A percentile compares a stretch with the other conserved stretches of the same genome.
These are phyloP conservation scores for Coemansia sp. DNA, from an alignment of 192 early-diverging fungal species.

Conservation along the genomic window DNA sequence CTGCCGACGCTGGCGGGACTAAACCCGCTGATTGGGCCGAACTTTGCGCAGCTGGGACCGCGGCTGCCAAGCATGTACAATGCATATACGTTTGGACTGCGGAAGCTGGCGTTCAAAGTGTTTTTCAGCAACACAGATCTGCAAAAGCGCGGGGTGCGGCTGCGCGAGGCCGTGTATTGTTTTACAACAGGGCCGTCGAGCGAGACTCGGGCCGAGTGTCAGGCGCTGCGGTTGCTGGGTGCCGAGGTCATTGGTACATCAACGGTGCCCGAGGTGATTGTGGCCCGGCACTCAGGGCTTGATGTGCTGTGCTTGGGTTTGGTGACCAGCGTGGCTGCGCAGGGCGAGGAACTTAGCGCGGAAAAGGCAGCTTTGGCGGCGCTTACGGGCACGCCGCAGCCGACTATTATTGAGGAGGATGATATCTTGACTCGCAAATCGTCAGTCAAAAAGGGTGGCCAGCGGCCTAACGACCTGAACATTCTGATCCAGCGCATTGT, in stretches of 20 bases:
- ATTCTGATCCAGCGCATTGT: conserved; percentile 33
- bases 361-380: conserved; percentile 37
- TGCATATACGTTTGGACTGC: conserved; percentile 79
- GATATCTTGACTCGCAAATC: conserved; percentile 38
- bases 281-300: conserved; percentile 83
- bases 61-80: conserved; percentile 85
- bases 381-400: conserved; percentile 21
- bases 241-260: conserved; percentile 88
- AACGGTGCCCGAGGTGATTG: conserved; percentile 84
- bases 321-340: conserved; percentile 71
- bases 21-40: conserved; percentile 84
- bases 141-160: conserved; percentile 32
- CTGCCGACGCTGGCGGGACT: conserved; percentile 71
- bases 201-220: conserved; percentile 83
- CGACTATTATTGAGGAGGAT: conserved; percentile 21
- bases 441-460: conserved; percentile 44
- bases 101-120: conserved; percentile 62
- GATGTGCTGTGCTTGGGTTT: conserved; percentile 75
- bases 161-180: conserved; percentile 80
- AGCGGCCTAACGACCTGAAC: conserved; percentile 42
- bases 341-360: conserved; percentile 32
- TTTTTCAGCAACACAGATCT: conserved; percentile 29
- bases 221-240: conserved; percentile 66
- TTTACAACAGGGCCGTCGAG: conserved; percentile 91
- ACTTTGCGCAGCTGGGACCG: conserved; percentile 77